These are phyloP conservation scores for Echinochloa phyllopogon DNA, from an alignment of 176 grass and related monocot species.

Conservation along the genomic window DNA sequence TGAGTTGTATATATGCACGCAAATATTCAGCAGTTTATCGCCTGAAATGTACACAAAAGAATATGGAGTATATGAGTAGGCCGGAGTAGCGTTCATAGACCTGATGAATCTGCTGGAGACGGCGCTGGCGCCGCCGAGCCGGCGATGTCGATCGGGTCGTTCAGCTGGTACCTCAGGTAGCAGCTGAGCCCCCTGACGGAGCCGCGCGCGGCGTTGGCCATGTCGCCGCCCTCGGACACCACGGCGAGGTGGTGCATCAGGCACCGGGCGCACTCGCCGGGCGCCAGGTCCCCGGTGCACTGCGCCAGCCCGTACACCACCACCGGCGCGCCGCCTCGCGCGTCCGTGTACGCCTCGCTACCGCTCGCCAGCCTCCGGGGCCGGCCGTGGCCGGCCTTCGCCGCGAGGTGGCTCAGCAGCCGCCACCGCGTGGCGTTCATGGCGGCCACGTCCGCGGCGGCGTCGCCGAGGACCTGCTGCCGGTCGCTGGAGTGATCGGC, in stretches of 20 bases:
- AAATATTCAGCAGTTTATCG: too few relatives aligned
- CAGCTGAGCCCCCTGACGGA: slow-evolving; percentile 14
- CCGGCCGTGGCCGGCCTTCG: neutral
- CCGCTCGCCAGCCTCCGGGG: slow-evolving; percentile 8
- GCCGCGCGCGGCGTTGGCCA: neutral
- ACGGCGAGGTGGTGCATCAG: neutral
- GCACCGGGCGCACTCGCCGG: slow-evolving; percentile 26
- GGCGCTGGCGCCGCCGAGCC: neutral
- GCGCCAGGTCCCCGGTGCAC: slow-evolving; percentile 43
- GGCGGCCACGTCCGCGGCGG: neutral
- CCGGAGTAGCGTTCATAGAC: too few relatives aligned
- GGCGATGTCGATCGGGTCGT: neutral
- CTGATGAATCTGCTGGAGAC: too few relatives aligned
- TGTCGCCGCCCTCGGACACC: neutral
- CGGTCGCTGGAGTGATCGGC: neutral
- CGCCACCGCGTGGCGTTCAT: neutral
- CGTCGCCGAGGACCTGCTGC: neutral
- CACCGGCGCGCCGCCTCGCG: too few relatives aligned
- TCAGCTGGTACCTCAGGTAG: slow-evolving; percentile 35
- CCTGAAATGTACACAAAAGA: too few relatives aligned
- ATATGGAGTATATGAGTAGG: too few relatives aligned
- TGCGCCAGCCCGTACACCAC: slow-evolving; percentile 39
- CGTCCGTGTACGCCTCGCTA: neutral
- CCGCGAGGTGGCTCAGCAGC: neutral
- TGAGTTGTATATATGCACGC: too few relatives aligned